phyloP scores from a whole-genome alignment of 257 asterid genomes.

The Jacaranda copaia region DNA sequence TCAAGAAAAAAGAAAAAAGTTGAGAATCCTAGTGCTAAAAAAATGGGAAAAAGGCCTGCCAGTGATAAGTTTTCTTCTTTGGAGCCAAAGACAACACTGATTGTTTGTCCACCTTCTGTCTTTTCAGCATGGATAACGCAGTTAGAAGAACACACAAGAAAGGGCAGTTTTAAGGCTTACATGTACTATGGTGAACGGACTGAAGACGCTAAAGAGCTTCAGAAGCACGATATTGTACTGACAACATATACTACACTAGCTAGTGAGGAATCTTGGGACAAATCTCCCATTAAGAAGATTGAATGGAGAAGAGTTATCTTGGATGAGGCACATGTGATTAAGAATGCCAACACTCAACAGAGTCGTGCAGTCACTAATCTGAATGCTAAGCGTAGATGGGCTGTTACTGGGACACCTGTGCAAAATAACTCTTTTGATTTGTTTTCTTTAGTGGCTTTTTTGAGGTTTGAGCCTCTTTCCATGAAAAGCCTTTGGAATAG shows the following conservation, averaged over 20 bases:
- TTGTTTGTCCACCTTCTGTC: constrained; percentile 84
- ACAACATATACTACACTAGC: constrained; percentile 78
- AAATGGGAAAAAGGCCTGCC: constrained; percentile 45
- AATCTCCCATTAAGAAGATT: constrained; percentile 70
- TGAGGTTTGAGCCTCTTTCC: constrained; percentile 85
- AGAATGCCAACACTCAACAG: constrained; percentile 71
- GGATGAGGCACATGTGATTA: constrained; percentile 89
- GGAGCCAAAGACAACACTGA: constrained; percentile 57
- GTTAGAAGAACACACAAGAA: constrained; percentile 72
- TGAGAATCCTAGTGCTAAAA: constrained; percentile 40
- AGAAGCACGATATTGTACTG: constrained; percentile 68
- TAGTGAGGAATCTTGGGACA: constrained; percentile 52
- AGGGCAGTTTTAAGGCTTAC: constrained; percentile 65
- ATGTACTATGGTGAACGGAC: constrained; percentile 82
- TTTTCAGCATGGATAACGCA: constrained; percentile 80
- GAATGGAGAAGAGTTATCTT: constrained; percentile 88
- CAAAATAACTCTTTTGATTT: constrained; percentile 76
- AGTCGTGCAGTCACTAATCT: constrained; percentile 71
- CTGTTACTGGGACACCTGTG: constrained; percentile 85
- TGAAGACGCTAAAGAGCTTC: constrained; percentile 60
- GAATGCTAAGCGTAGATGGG: constrained; percentile 80
- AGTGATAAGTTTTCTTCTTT: constrained; percentile 23
- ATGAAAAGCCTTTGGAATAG: constrained; percentile 69
- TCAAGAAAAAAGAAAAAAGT: constrained; percentile 43
- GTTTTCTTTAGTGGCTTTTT: constrained; percentile 73